These are phyloP conservation scores for Vicia sativa DNA, from an alignment of 306 rosid genomes.

Conservation along the genomic window DNA sequence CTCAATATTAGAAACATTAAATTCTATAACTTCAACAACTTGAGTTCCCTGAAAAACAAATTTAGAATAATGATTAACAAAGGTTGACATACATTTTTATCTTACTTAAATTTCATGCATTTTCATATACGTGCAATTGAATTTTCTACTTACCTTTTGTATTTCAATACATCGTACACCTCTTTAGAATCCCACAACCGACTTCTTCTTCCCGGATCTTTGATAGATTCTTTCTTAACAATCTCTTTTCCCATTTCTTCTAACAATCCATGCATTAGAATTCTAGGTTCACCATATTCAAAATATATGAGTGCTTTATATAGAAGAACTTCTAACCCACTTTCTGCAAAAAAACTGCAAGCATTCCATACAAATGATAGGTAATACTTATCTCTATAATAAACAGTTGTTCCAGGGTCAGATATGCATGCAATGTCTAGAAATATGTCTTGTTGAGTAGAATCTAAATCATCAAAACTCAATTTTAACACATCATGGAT, in stretches of 20 bases:
- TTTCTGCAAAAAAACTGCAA: neutral
- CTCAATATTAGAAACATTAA: neutral
- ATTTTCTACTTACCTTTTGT: too few species aligned
- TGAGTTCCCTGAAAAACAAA: conserved; percentile 20
- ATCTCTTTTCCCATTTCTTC: conserved; percentile 24
- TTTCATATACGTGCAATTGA: neutral
- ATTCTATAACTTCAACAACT: neutral
- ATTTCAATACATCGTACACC: conserved; percentile 14
- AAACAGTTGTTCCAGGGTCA: too few species aligned
- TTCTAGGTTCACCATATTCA: too few species aligned
- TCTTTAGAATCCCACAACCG: conserved; percentile 25
- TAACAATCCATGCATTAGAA: conserved; percentile 21
- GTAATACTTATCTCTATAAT: too few species aligned
- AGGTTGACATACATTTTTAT: neutral
- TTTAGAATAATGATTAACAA: neutral
- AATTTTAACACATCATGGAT: conserved; percentile 26
- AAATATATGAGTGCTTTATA: too few species aligned
- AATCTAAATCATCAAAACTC: conserved; percentile 37
- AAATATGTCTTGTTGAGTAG: neutral
- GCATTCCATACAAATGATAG: neutral
- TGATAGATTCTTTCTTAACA: conserved; percentile 25
- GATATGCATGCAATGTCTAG: conserved; percentile 30
- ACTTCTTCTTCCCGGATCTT: conserved; percentile 37
- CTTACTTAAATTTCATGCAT: neutral
- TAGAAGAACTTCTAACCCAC: conserved; percentile 16